These are phyloP conservation scores for Puccinia triticina DNA, from an alignment of 1,284 basidiomycete species.

Conservation along the genomic window DNA sequence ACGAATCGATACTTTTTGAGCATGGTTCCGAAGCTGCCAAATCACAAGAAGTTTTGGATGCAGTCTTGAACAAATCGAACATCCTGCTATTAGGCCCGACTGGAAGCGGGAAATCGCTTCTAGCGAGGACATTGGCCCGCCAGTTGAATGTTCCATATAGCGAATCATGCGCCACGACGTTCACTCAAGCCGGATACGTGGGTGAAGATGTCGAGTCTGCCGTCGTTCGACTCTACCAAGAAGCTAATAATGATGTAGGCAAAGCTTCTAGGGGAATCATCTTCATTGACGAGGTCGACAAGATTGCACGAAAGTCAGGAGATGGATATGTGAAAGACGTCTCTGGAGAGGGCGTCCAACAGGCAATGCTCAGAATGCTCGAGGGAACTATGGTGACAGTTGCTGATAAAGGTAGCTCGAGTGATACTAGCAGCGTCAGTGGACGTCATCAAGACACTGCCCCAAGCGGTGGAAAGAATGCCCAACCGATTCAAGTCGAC, in stretches of 20 bases:
- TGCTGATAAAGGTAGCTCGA: conserved; percentile 66
- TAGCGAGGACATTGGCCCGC: conserved; percentile 80
- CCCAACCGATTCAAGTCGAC: conserved; percentile 67
- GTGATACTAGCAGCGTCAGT: conserved; percentile 36
- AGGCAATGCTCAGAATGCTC: conserved; percentile 84
- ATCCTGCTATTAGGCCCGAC: conserved; percentile 58
- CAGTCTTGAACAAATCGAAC: conserved; percentile 39
- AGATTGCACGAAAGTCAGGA: conserved; percentile 73
- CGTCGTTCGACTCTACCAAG: conserved; percentile 79
- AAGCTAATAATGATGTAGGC: conserved; percentile 81
- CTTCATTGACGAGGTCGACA: conserved; percentile 95
- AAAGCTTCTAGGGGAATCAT: conserved; percentile 86
- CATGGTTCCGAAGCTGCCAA: background rate
- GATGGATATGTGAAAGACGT: conserved; percentile 78
- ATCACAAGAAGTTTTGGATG: conserved; percentile 22
- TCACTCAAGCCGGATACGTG: conserved; percentile 66
- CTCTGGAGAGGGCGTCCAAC: conserved; percentile 93
- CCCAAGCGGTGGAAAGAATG: conserved; percentile 9
- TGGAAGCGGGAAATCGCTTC: conserved; percentile 76
- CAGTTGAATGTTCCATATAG: conserved; percentile 87
- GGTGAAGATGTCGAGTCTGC: conserved; percentile 92
- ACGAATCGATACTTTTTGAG: background rate
- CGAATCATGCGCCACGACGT: conserved; percentile 62
- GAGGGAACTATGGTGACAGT: conserved; percentile 84
- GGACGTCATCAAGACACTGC: conserved; percentile 57